A percentile compares a stretch with the other conserved stretches of the same genome.
Conservation (phyloP, 768 basidiomycete genomes). For the Stropharia rugosoannulata region DNA sequence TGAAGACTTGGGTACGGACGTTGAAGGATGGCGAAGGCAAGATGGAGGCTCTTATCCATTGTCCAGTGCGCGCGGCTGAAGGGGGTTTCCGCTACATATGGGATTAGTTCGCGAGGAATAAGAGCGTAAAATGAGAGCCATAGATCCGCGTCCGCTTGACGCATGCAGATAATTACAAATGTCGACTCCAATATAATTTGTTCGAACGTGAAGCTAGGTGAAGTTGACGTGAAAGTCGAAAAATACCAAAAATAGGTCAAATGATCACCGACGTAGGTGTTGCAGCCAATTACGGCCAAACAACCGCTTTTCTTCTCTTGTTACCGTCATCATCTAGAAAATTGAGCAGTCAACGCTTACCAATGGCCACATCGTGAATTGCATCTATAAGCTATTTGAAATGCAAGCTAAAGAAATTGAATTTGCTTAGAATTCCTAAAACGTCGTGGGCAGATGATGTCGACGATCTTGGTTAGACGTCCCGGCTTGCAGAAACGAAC, state of each 20-base stretch:
- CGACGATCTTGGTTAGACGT: slow-evolving; percentile 61
- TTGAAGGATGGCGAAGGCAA: background rate
- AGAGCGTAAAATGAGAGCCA: no score
- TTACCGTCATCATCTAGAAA: slow-evolving; percentile 11
- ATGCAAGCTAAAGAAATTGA: background rate
- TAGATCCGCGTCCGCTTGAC: background rate
- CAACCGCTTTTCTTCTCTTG: slow-evolving; percentile 6
- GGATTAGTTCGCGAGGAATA: no score
- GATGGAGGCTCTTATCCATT: no score
- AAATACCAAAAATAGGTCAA: no score
- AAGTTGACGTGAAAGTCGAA: background rate
- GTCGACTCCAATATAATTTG: background rate
- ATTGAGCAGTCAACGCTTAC: slow-evolving; percentile 8
- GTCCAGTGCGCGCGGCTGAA: no score
- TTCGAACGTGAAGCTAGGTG: background rate
- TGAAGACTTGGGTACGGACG: background rate
- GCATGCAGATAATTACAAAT: background rate
- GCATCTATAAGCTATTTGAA: background rate
- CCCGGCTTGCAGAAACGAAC: background rate
- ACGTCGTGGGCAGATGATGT: slow-evolving; percentile 90
- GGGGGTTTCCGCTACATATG: no score
- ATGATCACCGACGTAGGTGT: background rate
- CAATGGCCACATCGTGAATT: slow-evolving; percentile 35
- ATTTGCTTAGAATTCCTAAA: slow-evolving; percentile 44
- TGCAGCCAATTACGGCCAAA: slow-evolving; percentile 15